phyloP scores from a whole-genome alignment of 352 stramenopile species.

The Aphanomyces euteiches region DNA sequence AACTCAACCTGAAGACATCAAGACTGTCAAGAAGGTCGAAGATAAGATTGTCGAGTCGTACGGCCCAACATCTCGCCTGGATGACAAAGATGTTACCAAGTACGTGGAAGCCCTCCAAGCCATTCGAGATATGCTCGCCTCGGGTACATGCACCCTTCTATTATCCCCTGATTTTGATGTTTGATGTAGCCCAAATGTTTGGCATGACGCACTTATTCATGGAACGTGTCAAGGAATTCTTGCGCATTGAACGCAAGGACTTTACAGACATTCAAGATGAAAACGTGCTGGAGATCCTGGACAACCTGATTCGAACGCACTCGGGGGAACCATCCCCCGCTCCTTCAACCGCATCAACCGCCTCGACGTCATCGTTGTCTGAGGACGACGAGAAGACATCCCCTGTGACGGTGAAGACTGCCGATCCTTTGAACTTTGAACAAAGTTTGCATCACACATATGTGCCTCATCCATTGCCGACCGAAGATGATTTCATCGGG shows the following conservation, averaged over 20 bases:
- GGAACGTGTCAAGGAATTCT: slow-evolving; percentile 25
- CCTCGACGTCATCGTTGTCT: too few relatives aligned
- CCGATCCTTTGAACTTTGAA: too few relatives aligned
- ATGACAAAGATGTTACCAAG: slow-evolving; percentile 10
- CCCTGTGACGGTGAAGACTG: too few relatives aligned
- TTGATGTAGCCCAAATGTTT: slow-evolving; percentile 11
- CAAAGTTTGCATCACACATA: too few relatives aligned
- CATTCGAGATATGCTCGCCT: slow-evolving; percentile 24
- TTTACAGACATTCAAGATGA: slow-evolving; percentile 20
- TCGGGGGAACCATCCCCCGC: not conserved
- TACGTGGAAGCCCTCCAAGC: not conserved
- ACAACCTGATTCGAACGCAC: slow-evolving; percentile 16
- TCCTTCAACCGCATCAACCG: not conserved
- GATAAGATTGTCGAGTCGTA: slow-evolving; percentile 25
- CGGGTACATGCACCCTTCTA: not conserved
- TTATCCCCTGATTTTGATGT: not conserved
- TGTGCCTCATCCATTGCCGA: too few relatives aligned
- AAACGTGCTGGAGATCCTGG: slow-evolving; percentile 18
- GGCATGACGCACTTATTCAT: slow-evolving; percentile 24
- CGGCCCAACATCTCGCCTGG: slow-evolving; percentile 6
- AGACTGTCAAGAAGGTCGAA: slow-evolving; percentile 26
- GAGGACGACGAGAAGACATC: too few relatives aligned
- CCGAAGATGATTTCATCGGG: too few relatives aligned
- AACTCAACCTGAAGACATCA: slow-evolving; percentile 18
- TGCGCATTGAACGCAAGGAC: slow-evolving; percentile 18